Percentiles rank a stretch among this genome's conserved stretches.
phyloP scores from a whole-genome alignment of 768 basidiomycete genomes.

The Pleurotus eryngii region DNA sequence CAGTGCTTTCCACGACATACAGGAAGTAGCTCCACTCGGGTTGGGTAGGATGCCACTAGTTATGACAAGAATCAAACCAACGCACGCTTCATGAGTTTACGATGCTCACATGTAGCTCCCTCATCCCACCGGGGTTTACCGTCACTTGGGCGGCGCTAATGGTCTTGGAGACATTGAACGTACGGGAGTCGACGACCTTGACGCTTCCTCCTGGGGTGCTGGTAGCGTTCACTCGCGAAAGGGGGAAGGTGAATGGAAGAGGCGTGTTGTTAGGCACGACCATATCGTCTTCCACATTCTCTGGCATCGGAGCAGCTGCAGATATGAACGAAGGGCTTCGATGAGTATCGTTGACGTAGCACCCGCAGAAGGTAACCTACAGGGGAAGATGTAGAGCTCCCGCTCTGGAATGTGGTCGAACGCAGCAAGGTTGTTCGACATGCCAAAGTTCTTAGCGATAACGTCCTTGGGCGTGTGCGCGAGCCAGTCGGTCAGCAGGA shows the following conservation, averaged over 20 bases:
- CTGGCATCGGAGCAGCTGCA: conserved; percentile 29
- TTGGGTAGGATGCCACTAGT: conserved; percentile 67
- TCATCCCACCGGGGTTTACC: conserved; percentile 59
- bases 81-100: not conserved
- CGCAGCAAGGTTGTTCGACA: conserved; percentile 31
- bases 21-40: conserved; percentile 65
- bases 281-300: conserved; percentile 38
- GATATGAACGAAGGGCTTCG: too few species aligned
- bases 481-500: conserved; percentile 65
- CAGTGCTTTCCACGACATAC: conserved; percentile 26
- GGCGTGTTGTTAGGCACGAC: conserved; percentile 48
- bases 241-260: conserved; percentile 49
- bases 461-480: conserved; percentile 57
- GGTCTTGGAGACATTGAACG: conserved; percentile 50
- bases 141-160: conserved; percentile 56
- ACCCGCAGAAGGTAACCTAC: conserved; percentile 14
- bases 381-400: conserved; percentile 53
- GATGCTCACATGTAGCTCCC: conserved; percentile 52
- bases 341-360: conserved; percentile 13
- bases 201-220: conserved; percentile 51
- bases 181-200: conserved; percentile 55
- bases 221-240: conserved; percentile 44
- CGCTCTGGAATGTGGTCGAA: conserved; percentile 53
- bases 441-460: conserved; percentile 63
- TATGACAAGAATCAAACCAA: not conserved